phyloP scores from a whole-genome alignment of 1,139 yeast species.

The Meyerozyma carpophila region DNA sequence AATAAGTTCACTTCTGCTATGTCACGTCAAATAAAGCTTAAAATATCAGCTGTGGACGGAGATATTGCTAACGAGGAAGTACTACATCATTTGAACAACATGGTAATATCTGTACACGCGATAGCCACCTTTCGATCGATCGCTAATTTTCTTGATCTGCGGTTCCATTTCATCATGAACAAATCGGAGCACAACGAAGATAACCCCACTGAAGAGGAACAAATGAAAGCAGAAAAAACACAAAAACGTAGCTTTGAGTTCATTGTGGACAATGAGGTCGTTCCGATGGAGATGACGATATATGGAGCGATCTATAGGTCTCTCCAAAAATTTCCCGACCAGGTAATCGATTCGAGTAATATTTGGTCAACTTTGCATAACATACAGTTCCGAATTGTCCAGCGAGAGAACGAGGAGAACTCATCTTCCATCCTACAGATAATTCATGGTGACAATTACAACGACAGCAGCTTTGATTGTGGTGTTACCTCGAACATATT shows the following conservation, averaged over 20 bases:
- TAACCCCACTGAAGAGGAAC: conserved; percentile 8
- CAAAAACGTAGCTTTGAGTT: conserved; percentile 44
- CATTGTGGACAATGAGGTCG: conserved; percentile 50
- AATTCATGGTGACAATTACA: conserved; percentile 12
- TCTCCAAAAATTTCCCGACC: conserved; percentile 34
- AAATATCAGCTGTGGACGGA: conserved; percentile 32
- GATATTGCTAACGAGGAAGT: conserved; percentile 16
- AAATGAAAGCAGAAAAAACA: conserved; percentile 1
- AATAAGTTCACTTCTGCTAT: conserved; percentile 45
- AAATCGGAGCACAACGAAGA: conserved; percentile 9
- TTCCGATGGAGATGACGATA: conserved; percentile 69
- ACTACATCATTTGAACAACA: conserved; percentile 29
- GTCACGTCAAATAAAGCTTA: conserved; percentile 68
- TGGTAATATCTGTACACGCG: conserved; percentile 76
- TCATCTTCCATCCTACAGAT: conserved; percentile 5
- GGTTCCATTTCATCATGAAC: conserved; percentile 22
- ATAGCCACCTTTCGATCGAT: conserved; percentile 79
- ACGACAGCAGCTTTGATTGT: conserved; percentile 28
- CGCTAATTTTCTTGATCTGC: conserved; percentile 51
- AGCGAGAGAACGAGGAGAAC: conserved; percentile 8
- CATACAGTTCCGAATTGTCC: conserved; percentile 42
- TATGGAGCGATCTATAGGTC: conserved; percentile 72
- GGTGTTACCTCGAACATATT: conserved; percentile 52
- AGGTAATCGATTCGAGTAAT: conserved; percentile 40
- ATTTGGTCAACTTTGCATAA: conserved; percentile 57